Base-by-base conservation (phyloP, 1,139 yeast species). In the Spencermartinsiella ligniputridi region DNA sequence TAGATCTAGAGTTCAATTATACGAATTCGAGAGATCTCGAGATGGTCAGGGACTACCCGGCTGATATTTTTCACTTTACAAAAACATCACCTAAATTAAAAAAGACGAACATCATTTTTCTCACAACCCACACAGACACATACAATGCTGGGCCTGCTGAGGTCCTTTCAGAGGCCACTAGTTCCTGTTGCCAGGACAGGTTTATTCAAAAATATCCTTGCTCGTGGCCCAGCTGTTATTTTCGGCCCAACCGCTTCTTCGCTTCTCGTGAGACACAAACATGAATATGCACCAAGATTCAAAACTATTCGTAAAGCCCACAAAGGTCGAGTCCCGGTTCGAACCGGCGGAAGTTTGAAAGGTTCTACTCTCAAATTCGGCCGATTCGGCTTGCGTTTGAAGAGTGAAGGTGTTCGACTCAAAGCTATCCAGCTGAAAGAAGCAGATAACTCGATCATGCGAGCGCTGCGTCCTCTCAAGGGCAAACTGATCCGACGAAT, bases 311-410 rank as follows among this genome's bases (percentile, higher is more conserved):
- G 81, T 57, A 92, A 92, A 68, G 88, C 90, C 38, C 90, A 88
- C 67, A 94, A 92, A 64, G 99, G 99, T 36, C 76, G 97, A 57
- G 96, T 94, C 5, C 79, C 95, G 2, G 96, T 90, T 17, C 84
- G 96, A 64, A 86, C 84, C 13, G 99, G 99, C 47, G 97, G 97
- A 3, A 89, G 97, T 2, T 74, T 78, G 47, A 89, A 86, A 63
- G 99, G 98, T 18, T 84, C 92, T 46, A 75, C 84, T 3, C 64
- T 92, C 25, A 81, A 79, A 50, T 84, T 82, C 58, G 99, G 98
- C 21, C 75, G 78, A 24, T 87, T 79, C 62, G 99, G 97, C 18
- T 73, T 92, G 55, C 79, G 99, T 56, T 75, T 94, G 49, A 86
- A 85, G 62, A 76, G 90, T 17, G 90, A 84, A 59, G 98, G 99